phyloP scores from a whole-genome alignment of 2,329 filamentous ascomycete species.

The Ophiocordyceps australis region DNA sequence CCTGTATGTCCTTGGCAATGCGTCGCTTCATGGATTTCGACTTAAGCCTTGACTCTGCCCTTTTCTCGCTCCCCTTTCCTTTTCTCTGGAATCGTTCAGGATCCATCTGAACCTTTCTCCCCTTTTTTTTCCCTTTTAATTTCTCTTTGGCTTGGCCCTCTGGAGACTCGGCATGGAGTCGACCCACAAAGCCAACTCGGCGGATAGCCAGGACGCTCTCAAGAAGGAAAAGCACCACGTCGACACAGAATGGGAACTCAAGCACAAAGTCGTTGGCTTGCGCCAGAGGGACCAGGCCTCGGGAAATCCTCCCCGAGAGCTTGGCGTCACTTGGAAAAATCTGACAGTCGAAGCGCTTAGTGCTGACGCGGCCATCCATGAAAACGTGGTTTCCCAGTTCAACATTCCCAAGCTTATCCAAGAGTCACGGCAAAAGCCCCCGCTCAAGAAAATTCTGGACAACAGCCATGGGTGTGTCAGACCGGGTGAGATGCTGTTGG shows the following conservation, averaged over 20 bases:
- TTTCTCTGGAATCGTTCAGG: too few relatives aligned
- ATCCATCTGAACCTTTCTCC: too few relatives aligned
- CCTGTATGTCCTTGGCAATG: too few relatives aligned
- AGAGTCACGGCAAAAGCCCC: conserved; percentile 34
- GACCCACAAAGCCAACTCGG: conserved; percentile 8
- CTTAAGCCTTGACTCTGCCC: too few relatives aligned
- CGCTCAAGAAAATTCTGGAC: conserved; percentile 46
- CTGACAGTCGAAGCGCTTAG: conserved; percentile 44
- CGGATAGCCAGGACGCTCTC: conserved; percentile 5
- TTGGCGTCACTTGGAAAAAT: conserved; percentile 48
- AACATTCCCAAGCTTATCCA: conserved; percentile 33
- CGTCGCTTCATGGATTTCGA: too few relatives aligned
- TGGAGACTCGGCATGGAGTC: conserved; percentile 9
- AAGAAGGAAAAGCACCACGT: conserved; percentile 2
- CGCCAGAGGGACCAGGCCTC: conserved; percentile 23
- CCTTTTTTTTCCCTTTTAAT: too few relatives aligned
- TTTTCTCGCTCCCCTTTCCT: too few relatives aligned
- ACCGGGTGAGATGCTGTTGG: conserved; percentile 55
- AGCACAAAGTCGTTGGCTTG: conserved; percentile 24
- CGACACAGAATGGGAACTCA: conserved; percentile 24
- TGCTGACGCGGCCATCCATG: conserved; percentile 44
- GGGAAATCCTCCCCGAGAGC: conserved; percentile 25
- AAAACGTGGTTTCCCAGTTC: conserved; percentile 43
- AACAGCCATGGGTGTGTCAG: conserved; percentile 50
- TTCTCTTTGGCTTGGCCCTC: too few relatives aligned